Percentiles rank a stretch among this genome's conserved stretches.
phyloP scores from a whole-genome alignment of 495 filamentous ascomycete species.

The Neurospora tetraspora region DNA sequence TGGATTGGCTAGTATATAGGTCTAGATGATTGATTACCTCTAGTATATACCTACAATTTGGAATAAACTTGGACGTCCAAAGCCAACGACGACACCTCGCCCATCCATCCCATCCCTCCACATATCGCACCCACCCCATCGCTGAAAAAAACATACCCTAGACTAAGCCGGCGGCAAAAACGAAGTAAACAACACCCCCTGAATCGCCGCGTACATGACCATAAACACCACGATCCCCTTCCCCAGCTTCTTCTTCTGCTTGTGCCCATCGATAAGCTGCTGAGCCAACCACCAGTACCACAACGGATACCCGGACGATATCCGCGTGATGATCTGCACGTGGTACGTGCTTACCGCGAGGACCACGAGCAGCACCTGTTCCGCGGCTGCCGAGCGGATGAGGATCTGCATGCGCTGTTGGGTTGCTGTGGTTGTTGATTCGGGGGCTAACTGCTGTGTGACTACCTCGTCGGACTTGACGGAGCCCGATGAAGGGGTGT shows the following conservation, averaged over 20 bases:
- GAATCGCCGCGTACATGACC: conserved; percentile 71
- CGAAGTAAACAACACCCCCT: conserved; percentile 76
- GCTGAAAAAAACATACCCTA: too few species aligned
- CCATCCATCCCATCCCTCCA: too few species aligned
- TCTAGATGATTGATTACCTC: not conserved
- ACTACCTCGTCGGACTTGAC: not conserved
- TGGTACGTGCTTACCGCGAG: conserved; percentile 68
- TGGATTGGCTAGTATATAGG: not conserved
- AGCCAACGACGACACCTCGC: not conserved
- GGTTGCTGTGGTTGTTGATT: conserved; percentile 1
- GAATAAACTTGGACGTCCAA: not conserved
- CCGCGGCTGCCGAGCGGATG: conserved; percentile 51
- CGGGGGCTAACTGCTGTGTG: not conserved
- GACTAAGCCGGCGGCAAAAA: conserved; percentile 83
- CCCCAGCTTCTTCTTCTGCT: conserved; percentile 16
- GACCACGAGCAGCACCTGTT: conserved; percentile 61
- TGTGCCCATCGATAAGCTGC: conserved; percentile 22
- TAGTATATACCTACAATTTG: not conserved
- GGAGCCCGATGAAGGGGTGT: not conserved
- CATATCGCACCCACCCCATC: too few species aligned
- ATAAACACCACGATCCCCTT: conserved; percentile 42
- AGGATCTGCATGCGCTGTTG: conserved; percentile 12
- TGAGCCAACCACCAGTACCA: conserved; percentile 75
- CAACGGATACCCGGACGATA: conserved; percentile 79
- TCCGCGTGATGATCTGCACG: conserved; percentile 83